A percentile compares a stretch with the other conserved stretches of the same genome.
phyloP scores from a whole-genome alignment of 2,329 filamentous ascomycete species.

The Curvularia sp. region DNA sequence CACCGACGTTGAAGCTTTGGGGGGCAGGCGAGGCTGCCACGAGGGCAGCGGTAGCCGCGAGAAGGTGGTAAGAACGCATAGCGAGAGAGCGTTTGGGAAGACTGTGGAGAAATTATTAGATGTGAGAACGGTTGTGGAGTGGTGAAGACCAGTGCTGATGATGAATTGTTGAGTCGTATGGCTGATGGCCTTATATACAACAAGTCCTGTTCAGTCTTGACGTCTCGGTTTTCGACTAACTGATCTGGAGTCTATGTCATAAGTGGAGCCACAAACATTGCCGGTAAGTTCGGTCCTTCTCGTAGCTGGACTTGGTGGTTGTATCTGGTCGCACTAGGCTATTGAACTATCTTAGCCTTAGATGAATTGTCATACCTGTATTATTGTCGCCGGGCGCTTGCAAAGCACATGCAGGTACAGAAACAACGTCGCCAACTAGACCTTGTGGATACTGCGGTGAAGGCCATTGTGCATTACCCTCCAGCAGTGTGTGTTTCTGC shows the following conservation, averaged over 20 bases:
- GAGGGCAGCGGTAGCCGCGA: slow-evolving; percentile 31
- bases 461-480: neutral
- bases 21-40: slow-evolving; percentile 33
- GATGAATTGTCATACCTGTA: slow-evolving; percentile 12
- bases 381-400: slow-evolving; percentile 15
- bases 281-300: slow-evolving; percentile 13
- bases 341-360: slow-evolving; percentile 16
- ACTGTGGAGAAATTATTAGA: neutral
- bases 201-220: neutral
- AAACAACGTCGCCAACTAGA: slow-evolving; percentile 5
- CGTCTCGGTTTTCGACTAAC: slow-evolving; percentile 6
- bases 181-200: slow-evolving; percentile 14
- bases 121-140: slow-evolving; percentile 7
- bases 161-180: slow-evolving; percentile 3
- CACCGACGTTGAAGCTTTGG: slow-evolving; percentile 25
- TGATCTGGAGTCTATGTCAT: slow-evolving; percentile 16
- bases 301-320: slow-evolving; percentile 10
- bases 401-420: slow-evolving; percentile 13
- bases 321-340: slow-evolving; percentile 14
- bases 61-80: slow-evolving; percentile 33
- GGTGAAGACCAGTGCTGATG: slow-evolving; percentile 16
- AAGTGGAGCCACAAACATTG: slow-evolving; percentile 11
- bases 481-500: neutral
- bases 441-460: neutral
- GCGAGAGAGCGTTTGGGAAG: slow-evolving; percentile 12